Conservation (phyloP, 768 basidiomycete genomes). For the Lactarius psammicola region DNA sequence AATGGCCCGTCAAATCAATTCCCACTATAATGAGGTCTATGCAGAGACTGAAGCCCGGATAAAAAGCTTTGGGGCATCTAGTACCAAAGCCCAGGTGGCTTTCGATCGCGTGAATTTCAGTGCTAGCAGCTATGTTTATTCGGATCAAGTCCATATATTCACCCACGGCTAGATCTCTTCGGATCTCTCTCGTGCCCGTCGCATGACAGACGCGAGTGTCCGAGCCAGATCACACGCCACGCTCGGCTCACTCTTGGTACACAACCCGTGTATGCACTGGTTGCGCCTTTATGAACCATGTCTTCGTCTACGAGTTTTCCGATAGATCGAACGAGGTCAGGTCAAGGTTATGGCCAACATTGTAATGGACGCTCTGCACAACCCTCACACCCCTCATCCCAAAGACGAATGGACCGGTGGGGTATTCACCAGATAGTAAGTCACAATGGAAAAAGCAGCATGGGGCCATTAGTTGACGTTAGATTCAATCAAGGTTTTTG, state of each 20-base stretch:
- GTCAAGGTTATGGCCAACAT: no score
- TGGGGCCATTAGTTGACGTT: not conserved
- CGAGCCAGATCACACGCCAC: not conserved
- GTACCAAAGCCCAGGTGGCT: conserved; percentile 15
- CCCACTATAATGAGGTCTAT: conserved; percentile 22
- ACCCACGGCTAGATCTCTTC: no score
- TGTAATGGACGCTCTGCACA: no score
- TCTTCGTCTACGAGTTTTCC: conserved; percentile 37
- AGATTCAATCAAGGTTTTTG: conserved; percentile 17
- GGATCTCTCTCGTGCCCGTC: conserved; percentile 27
- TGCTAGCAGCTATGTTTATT: conserved; percentile 8
- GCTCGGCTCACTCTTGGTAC: not conserved
- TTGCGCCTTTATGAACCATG: conserved; percentile 37
- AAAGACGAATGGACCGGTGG: no score
- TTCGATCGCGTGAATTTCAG: conserved; percentile 28
- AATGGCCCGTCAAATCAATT: conserved; percentile 28
- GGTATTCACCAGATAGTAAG: no score
- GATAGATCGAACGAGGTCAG: conserved; percentile 30
- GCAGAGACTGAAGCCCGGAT: conserved; percentile 21
- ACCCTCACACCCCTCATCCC: no score
- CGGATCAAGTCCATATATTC: conserved; percentile 6
- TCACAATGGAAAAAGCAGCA: no score
- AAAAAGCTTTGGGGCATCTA: conserved; percentile 24
- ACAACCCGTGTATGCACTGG: conserved; percentile 31
- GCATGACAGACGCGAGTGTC: conserved; percentile 5